Evolutionary conservation across 768 basidiomycete genomes (phyloP), one percentile per base, ranked within the genome.

Genomic region (Amanita muscaria): DNA sequence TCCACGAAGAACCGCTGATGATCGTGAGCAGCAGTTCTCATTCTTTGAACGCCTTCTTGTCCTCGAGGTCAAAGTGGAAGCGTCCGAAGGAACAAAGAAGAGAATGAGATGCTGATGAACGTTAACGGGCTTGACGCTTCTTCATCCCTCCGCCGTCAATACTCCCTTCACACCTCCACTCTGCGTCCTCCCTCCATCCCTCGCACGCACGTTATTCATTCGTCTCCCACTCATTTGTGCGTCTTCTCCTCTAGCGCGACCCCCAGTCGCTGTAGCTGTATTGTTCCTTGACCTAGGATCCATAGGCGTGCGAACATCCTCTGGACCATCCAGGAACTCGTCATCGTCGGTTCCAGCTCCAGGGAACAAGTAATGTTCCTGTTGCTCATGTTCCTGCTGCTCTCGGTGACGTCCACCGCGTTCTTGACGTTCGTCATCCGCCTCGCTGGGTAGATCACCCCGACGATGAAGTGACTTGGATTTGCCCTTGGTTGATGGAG

Each of bases 151-250:
- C 31, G 74, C 66, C 51, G 74, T 72, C 58, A 80, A 59, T 37
- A 88, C 70, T 9, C 82, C 87, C 55, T 77, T 81, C 23, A 89
- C 83, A n/a, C 87, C 87, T 2, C 86, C 86, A 55, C 86, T 89
- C 65, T 87, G 83, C 49, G 87, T 89, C 53, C 86, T 68, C 30
- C 87, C 87, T 2, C 87, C 86, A 60, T 88, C 83, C 46, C 84
- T 69, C 38, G 80, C 87, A 32, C 82, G 74, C 21, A 79, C 74
- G 3, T 73, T 79, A 56, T 84, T 80, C 83, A 88, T 84, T 64
- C 82, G 52, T 59, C 60, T 62, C 34, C 39, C 35, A 38, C 18
- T 25, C 39, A 53, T 49, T 35, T 53, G 42, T 14, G 38, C 48
- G 41, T 35, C 46, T 47, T 46, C 30, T 29, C 40, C 41, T 36